A percentile compares a stretch with the other conserved stretches of the same genome.
These are phyloP conservation scores for Suillus weaverae DNA, from an alignment of 768 basidiomycete genomes.

Conservation along the genomic window DNA sequence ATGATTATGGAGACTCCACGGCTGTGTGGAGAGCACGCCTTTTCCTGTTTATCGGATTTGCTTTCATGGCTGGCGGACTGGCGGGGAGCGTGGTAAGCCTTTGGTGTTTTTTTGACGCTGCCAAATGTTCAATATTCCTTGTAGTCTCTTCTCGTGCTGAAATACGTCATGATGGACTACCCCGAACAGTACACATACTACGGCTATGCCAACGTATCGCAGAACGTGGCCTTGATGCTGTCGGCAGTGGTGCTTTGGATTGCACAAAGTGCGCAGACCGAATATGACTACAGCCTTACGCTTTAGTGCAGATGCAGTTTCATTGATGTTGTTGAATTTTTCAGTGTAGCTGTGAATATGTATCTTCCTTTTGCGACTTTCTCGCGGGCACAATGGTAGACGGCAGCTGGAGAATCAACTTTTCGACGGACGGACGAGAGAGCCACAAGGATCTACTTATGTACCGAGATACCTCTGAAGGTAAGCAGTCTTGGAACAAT, in stretches of 20 bases:
- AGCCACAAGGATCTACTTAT: background rate
- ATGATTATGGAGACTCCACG: constrained; percentile 78
- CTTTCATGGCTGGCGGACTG: constrained; percentile 94
- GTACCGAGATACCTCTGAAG: background rate
- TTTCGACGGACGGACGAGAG: background rate
- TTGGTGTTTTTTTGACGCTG: background rate
- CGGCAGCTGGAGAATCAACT: background rate
- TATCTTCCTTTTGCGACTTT: background rate
- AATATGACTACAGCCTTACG: constrained; percentile 93
- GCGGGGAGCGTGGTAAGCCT: constrained; percentile 92
- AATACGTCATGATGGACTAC: constrained; percentile 79
- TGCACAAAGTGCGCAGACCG: constrained; percentile 79
- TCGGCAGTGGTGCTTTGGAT: constrained; percentile 91
- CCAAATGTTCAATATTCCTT: background rate
- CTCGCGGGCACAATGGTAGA: background rate
- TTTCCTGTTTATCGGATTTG: constrained; percentile 93
- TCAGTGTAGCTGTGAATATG: background rate
- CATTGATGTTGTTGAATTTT: background rate
- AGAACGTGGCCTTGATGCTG: constrained; percentile 83
- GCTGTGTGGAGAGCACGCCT: constrained; percentile 91
- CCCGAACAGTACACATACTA: constrained; percentile 81
- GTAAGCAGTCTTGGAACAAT: background rate
- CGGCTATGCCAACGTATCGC: constrained; percentile 93
- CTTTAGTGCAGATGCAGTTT: constrained; percentile 37
- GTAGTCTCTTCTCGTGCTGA: constrained; percentile 86